phyloP scores from a whole-genome alignment of 2,329 filamentous ascomycete genomes.

The Lecanosticta acicola region DNA sequence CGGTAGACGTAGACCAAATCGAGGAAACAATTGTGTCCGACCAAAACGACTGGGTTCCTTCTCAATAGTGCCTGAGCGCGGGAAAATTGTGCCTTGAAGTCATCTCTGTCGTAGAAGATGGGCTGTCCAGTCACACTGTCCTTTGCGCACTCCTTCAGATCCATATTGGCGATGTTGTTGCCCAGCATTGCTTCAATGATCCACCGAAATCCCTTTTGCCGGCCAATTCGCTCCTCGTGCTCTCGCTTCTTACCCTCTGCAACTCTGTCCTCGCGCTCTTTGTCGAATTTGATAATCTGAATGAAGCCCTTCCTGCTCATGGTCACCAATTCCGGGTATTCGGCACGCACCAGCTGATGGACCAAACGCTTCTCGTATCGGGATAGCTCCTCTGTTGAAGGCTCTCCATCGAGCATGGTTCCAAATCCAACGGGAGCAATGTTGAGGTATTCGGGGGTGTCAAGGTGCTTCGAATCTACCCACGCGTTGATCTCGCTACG shows the following conservation, averaged over 20 bases:
- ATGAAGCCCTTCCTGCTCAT: slow-evolving; percentile 40
- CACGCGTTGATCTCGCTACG: slow-evolving; percentile 45
- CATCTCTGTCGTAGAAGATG: slow-evolving; percentile 33
- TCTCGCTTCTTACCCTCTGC: slow-evolving; percentile 34
- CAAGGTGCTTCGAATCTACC: slow-evolving; percentile 33
- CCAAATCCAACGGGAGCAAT: slow-evolving; percentile 26
- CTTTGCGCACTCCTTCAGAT: slow-evolving; percentile 35
- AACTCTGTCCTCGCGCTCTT: slow-evolving; percentile 41
- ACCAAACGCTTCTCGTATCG: slow-evolving; percentile 60
- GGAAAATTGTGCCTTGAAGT: slow-evolving; percentile 35
- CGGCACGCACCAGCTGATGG: slow-evolving; percentile 59
- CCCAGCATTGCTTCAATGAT: slow-evolving; percentile 44
- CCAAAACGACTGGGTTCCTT: slow-evolving; percentile 46
- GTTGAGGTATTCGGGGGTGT: slow-evolving; percentile 29
- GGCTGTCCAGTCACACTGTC: slow-evolving; percentile 32
- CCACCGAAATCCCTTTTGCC: slow-evolving; percentile 47
- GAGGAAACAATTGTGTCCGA: slow-evolving; percentile 61
- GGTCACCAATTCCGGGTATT: slow-evolving; percentile 49
- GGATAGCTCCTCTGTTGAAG: slow-evolving; percentile 37
- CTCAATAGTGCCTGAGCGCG: slow-evolving; percentile 41
- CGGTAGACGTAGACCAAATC: slow-evolving; percentile 60
- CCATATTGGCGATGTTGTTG: slow-evolving; percentile 33
- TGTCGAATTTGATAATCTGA: slow-evolving; percentile 39
- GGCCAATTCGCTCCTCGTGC: slow-evolving; percentile 37
- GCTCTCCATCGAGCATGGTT: slow-evolving; percentile 16